phyloP scores from a whole-genome alignment of 1,284 basidiomycete genomes.

The Marasmius tenuissimus region DNA sequence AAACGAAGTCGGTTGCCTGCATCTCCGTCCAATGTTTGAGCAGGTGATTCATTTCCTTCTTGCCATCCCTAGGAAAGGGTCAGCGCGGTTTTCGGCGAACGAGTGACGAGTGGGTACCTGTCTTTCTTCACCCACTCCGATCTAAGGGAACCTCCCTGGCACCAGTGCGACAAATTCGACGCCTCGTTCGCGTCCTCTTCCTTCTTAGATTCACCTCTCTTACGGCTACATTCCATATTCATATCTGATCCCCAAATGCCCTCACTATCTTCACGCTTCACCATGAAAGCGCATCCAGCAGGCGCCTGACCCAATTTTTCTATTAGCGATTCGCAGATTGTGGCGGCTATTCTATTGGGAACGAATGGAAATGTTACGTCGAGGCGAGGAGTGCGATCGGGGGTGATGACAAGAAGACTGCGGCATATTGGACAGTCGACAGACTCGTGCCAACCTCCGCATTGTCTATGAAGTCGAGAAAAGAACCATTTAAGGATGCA shows the following conservation, averaged over 20 bases:
- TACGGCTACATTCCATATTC: constrained; percentile 22
- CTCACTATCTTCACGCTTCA: constrained; percentile 41
- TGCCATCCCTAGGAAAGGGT: constrained; percentile 40
- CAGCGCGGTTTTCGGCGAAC: constrained; percentile 6
- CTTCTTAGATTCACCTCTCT: constrained; percentile 34
- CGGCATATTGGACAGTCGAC: constrained; percentile 70
- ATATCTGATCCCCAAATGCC: constrained; percentile 25
- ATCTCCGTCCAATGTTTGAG: constrained; percentile 44
- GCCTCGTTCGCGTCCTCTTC: constrained; percentile 29
- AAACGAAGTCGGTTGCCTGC: constrained; percentile 46
- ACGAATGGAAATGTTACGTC: constrained; percentile 57
- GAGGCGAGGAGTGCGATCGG: constrained; percentile 47
- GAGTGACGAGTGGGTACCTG: constrained; percentile 33
- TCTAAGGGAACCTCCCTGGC: constrained; percentile 42
- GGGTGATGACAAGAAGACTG: constrained; percentile 47
- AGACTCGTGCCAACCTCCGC: constrained; percentile 63
- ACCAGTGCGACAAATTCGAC: constrained; percentile 42
- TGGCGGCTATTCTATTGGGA: constrained; percentile 56
- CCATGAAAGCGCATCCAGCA: constrained; percentile 28
- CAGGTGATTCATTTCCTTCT: constrained; percentile 48
- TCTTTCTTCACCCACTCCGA: constrained; percentile 54
- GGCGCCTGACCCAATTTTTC: constrained; percentile 39
- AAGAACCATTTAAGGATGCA: constrained; percentile 70
- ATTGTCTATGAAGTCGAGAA: constrained; percentile 55
- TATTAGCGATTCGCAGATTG: constrained; percentile 47